These are phyloP conservation scores for Paecilomyces dactylethromorphus DNA, from an alignment of 2,329 filamentous ascomycete species.

Conservation along the genomic window DNA sequence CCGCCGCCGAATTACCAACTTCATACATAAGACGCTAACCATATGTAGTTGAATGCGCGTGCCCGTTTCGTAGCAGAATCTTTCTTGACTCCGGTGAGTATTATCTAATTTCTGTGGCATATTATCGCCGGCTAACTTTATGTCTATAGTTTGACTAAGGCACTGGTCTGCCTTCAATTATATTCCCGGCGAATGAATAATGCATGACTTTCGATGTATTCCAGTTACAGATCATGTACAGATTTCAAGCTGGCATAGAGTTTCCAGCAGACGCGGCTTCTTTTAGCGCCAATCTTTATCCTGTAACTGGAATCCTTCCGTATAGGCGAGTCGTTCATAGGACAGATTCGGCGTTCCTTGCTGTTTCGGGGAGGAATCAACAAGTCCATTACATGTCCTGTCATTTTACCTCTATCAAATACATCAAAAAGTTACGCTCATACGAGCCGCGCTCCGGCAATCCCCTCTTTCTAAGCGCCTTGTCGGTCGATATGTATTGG, in stretches of 20 bases:
- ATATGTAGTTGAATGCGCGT: constrained; percentile 75
- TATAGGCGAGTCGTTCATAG: background rate
- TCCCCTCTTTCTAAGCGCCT: background rate
- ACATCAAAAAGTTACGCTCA: background rate
- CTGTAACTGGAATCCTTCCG: background rate
- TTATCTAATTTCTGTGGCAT: background rate
- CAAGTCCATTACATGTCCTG: background rate
- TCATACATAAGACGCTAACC: constrained; percentile 22
- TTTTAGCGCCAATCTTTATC: background rate
- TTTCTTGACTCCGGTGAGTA: constrained; percentile 81
- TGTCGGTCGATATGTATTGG: background rate
- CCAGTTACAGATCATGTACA: background rate
- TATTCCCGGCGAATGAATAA: background rate
- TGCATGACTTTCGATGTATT: background rate
- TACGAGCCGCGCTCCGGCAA: background rate
- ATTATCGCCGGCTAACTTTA: constrained; percentile 2
- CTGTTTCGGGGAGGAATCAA: background rate
- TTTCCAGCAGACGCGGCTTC: background rate
- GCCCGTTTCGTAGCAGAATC: constrained; percentile 98
- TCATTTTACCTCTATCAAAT: background rate
- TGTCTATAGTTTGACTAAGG: constrained; percentile 22
- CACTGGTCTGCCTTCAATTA: background rate
- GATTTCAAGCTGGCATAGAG: background rate
- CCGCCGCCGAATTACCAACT: background rate
- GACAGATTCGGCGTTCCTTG: background rate